Percentiles rank a stretch among this genome's conserved stretches.
phyloP scores from a whole-genome alignment of 345 rosid species.

The Hevea brasiliensis region DNA sequence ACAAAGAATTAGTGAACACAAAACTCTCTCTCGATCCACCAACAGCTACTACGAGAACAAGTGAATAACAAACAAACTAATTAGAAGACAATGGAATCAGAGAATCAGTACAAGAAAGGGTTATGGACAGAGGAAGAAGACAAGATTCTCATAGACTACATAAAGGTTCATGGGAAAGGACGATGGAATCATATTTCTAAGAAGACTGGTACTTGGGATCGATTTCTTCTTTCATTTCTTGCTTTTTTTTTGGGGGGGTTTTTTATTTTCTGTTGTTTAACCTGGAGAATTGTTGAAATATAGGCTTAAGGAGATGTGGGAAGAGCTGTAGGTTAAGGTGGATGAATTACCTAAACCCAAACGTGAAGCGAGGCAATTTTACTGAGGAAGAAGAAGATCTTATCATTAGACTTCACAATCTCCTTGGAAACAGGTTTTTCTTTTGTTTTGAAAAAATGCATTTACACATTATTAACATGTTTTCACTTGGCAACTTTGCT shows the following conservation, averaged over 20 bases:
- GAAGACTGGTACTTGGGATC: not conserved
- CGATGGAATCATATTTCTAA: not conserved
- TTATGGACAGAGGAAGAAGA: not conserved
- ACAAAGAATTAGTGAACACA: too few relatives aligned
- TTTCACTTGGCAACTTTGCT: too few relatives aligned
- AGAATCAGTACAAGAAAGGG: not conserved
- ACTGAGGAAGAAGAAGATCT: conserved; percentile 62
- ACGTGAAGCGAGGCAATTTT: conserved; percentile 45
- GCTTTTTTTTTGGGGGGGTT: too few relatives aligned
- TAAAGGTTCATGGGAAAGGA: not conserved
- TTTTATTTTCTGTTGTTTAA: not conserved
- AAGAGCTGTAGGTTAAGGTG: conserved; percentile 66
- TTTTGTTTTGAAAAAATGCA: too few relatives aligned
- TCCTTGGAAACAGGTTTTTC: conserved; percentile 60
- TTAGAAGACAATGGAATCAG: not conserved
- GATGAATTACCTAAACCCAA: conserved; percentile 61
- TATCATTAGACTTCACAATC: conserved; percentile 62
- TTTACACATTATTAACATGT: too few relatives aligned
- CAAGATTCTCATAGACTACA: not conserved
- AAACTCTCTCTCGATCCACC: too few relatives aligned
- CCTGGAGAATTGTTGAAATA: not conserved
- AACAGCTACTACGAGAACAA: too few relatives aligned
- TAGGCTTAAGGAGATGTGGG: conserved; percentile 56
- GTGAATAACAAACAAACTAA: too few relatives aligned
- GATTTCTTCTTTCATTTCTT: too few relatives aligned